A percentile compares a stretch with the other conserved stretches of the same genome.
phyloP scores from a whole-genome alignment of 441 rosid genomes.

The Adansonia madagascariensis region DNA sequence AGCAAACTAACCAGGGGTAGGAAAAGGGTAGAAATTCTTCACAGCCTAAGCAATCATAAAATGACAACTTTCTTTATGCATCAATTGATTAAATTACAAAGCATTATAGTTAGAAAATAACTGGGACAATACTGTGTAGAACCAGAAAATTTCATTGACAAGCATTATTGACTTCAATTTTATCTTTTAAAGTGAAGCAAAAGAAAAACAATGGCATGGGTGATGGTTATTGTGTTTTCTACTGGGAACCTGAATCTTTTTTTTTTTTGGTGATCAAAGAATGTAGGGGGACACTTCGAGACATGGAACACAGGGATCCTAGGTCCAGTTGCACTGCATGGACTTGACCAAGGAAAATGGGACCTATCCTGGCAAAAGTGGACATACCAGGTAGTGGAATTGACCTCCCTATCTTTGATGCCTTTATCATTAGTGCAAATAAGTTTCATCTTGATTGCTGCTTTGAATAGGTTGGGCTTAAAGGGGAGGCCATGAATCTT shows the following conservation, averaged over 20 bases:
- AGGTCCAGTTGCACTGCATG: constrained; percentile 89
- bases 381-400: constrained; percentile 77
- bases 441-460: constrained; percentile 24
- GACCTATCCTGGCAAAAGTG: constrained; percentile 92
- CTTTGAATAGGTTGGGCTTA: constrained; percentile 75
- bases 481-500: constrained; percentile 91
- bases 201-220: background rate
- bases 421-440: background rate
- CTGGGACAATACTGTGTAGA: background rate
- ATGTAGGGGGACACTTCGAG: constrained; percentile 94
- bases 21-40: background rate
- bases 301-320: constrained; percentile 93
- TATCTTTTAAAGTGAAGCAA: background rate
- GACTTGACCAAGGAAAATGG: constrained; percentile 80
- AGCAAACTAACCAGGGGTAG: background rate
- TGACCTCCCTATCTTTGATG: constrained; percentile 9
- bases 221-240: background rate
- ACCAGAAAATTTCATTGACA: background rate
- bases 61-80: background rate
- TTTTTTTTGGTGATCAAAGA: constrained; percentile 47
- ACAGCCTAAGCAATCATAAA: background rate
- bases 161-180: background rate
- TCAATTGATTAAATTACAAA: background rate
- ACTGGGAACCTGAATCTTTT: background rate
- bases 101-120: background rate